Evolutionary conservation across 2,329 filamentous ascomycete genomes (phyloP).

Genomic region (Stagonosporopsis vannaccii): DNA sequence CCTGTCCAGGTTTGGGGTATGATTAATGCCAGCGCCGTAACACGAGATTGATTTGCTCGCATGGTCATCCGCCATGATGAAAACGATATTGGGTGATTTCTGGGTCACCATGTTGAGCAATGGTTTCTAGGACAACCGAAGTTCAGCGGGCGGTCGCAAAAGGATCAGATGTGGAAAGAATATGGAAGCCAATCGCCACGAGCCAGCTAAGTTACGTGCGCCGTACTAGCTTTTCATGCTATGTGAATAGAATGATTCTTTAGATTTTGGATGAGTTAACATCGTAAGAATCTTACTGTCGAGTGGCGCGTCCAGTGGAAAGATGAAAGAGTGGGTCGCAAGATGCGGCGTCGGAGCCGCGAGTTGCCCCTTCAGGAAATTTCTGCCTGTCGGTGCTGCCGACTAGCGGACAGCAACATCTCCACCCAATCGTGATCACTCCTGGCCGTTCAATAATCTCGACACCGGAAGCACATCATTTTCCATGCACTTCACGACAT

Average conservation of each 20-base stretch:
- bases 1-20: neutral
- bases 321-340: neutral
- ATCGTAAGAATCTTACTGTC: neutral
- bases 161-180: neutral
- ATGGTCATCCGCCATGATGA: neutral
- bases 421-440: neutral
- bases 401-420: neutral
- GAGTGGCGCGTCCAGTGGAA: neutral
- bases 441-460: neutral
- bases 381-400: neutral
- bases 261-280: too few species aligned
- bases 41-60: neutral
- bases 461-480: neutral
- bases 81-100: neutral
- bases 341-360: neutral
- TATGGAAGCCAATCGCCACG: neutral
- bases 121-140: neutral
- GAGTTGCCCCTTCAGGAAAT: too few species aligned
- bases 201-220: neutral
- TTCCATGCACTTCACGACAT: neutral
- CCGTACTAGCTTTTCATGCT: neutral
- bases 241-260: neutral
- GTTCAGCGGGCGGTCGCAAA: neutral
- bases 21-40: neutral
- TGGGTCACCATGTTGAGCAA: neutral